Evolutionary conservation across 257 asterid species (phyloP).

Genomic region (Solanum infundibuliforme): DNA sequence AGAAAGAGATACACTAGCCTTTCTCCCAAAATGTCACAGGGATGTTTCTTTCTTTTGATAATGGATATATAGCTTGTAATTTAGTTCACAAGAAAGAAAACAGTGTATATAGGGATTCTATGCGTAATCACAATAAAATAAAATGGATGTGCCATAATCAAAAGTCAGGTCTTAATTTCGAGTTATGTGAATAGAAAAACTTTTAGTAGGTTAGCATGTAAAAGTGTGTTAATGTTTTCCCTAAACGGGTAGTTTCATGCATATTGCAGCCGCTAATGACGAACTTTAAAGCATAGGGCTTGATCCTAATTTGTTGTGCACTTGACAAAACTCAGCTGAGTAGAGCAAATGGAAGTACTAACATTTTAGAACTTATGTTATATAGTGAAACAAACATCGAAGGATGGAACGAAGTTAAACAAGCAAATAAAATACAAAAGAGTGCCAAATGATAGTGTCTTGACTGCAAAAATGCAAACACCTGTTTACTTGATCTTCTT

Average conservation of each 20-base stretch:
- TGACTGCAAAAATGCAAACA: not conserved
- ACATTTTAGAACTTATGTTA: not conserved
- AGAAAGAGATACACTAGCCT: not conserved
- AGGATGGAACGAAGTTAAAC: not conserved
- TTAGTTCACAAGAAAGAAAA: not conserved
- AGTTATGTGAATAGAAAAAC: not conserved
- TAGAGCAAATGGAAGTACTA: not conserved
- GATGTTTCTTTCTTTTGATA: not conserved
- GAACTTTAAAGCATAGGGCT: not conserved
- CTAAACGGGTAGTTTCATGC: not conserved
- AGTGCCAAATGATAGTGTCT: not conserved
- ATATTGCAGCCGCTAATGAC: not conserved
- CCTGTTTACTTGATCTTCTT: conserved; percentile 35
- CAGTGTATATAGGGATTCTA: not conserved
- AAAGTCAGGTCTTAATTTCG: not conserved
- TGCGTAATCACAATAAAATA: not conserved
- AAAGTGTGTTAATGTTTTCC: not conserved
- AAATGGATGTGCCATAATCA: not conserved
- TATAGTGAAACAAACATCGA: not conserved
- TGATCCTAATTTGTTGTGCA: not conserved
- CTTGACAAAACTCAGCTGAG: not conserved
- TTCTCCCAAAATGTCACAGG: not conserved
- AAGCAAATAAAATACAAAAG: not conserved
- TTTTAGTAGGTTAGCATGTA: not conserved
- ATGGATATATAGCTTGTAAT: not conserved